Base-by-base conservation (phyloP, 78 protist genomes). In the Blattamonas nauphoetae region DNA sequence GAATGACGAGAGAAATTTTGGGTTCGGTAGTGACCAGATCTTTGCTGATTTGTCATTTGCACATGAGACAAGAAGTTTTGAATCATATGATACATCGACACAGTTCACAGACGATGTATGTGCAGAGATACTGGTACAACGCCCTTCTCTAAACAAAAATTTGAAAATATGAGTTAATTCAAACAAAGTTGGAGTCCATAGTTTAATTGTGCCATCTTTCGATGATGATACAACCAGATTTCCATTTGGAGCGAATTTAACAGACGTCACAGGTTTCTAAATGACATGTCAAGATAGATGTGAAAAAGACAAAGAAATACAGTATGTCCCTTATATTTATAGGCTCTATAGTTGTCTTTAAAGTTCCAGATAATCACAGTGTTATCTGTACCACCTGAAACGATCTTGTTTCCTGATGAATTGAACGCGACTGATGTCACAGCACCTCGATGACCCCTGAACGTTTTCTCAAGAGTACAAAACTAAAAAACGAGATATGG, bases 311-410 rank as follows among this genome's bases (percentile, higher is more conserved):
- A 21, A 55, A 29, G 45, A 78, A 1, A 6, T 1, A 88, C 96
- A 45, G 32, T 86, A 92, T 93, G 97, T 4, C 95, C 97, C 0
- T 82, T 45, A 71, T 79, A 95, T 0, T 93, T 87, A 86, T 81
- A 93, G 3, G 97, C 97, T 33, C 97, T 89, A 77, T 93, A 0
- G 81, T 89, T 82, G 4, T 93, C 90, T 45, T 92, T 90, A 89
- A 94, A 93, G 79, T 92, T 89, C 98, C 98, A 96, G n/a, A 96
- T 91, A 96, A 94, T 94, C 45, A 96, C 91, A 4, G 44, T n/a
- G 21, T 34, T 2, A 89, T 96, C 98, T n/a, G 6, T 77, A 0
- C 91, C 43, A 33, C 91, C 92, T 0, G 96, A 85, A 4, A 88
- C 92, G 33, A 93, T 78, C 88, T 93, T 95, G 89, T 89, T 88